Percentiles rank a stretch among this genome's conserved stretches.
These are phyloP conservation scores for Pyrenophora graminea DNA, from an alignment of 2,329 filamentous ascomycete species.

Conservation along the genomic window DNA sequence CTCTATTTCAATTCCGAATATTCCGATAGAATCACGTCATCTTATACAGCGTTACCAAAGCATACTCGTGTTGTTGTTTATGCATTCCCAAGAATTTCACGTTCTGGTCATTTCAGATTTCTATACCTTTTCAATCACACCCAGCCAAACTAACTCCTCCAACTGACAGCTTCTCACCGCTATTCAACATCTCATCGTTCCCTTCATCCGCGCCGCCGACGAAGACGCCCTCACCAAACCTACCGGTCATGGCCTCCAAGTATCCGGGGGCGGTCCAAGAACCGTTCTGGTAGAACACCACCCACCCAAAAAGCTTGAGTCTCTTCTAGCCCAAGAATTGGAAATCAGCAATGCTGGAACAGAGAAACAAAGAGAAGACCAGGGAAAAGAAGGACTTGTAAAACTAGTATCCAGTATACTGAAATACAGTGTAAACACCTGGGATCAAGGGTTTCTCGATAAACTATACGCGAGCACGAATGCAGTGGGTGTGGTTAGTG, in stretches of 20 bases:
- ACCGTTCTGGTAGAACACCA: slow-evolving; percentile 52
- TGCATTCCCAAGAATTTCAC: no score
- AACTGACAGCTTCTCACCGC: slow-evolving; percentile 44
- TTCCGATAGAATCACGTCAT: slow-evolving; percentile 8
- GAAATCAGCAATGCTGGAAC: slow-evolving; percentile 31
- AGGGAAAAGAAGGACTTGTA: slow-evolving; percentile 51
- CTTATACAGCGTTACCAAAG: no score
- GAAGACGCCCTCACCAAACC: slow-evolving; percentile 61
- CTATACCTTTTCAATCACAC: no score
- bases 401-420: slow-evolving; percentile 69
- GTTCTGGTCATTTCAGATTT: no score
- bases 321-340: slow-evolving; percentile 43
- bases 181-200: slow-evolving; percentile 69
- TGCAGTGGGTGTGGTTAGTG: slow-evolving; percentile 81
- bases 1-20: slow-evolving; percentile 8
- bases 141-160: no score
- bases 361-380: slow-evolving; percentile 31
- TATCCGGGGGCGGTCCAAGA: slow-evolving; percentile 64
- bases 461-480: slow-evolving; percentile 93
- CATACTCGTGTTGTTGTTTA: no score
- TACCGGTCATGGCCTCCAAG: slow-evolving; percentile 60
- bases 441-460: slow-evolving; percentile 94
- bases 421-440: slow-evolving; percentile 93
- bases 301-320: slow-evolving; percentile 49
- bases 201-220: slow-evolving; percentile 73